phyloP scores from a whole-genome alignment of 805 yeast genomes.

The Yamadazyma philogaea region DNA sequence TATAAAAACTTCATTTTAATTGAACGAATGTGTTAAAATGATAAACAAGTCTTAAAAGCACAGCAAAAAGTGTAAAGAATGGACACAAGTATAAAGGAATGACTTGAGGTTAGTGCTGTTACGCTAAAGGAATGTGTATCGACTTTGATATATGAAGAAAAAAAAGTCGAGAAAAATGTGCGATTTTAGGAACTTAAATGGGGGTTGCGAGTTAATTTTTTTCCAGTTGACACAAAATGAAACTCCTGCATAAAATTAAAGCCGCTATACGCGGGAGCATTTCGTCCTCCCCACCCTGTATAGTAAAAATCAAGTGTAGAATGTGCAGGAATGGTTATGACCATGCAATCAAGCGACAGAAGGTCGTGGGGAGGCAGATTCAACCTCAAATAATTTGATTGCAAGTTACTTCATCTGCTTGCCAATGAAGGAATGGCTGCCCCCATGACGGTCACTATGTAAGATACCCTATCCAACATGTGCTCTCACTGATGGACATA shows the following conservation, averaged over 20 bases:
- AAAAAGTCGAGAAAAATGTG: slow-evolving; percentile 3
- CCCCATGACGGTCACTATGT: too few relatives aligned
- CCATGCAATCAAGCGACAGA: background rate
- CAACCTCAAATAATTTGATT: background rate
- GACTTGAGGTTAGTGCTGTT: slow-evolving; percentile 6
- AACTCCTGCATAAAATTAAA: background rate
- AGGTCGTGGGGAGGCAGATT: background rate
- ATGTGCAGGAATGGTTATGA: background rate
- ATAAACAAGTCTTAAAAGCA: background rate
- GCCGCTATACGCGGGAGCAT: background rate
- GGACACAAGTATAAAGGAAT: slow-evolving; percentile 8
- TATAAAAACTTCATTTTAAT: slow-evolving; percentile 24
- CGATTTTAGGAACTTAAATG: slow-evolving; percentile 2
- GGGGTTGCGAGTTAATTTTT: slow-evolving; percentile 1
- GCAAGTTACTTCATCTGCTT: too few relatives aligned
- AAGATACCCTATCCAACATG: too few relatives aligned
- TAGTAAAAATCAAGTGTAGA: background rate
- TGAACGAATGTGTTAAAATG: background rate
- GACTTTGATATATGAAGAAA: slow-evolving; percentile 4
- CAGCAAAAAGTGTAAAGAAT: slow-evolving; percentile 4
- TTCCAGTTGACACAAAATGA: background rate
- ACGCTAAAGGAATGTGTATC: slow-evolving; percentile 4
- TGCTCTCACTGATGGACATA: too few relatives aligned
- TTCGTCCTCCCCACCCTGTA: background rate
- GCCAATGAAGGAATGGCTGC: background rate